Evolutionary conservation across 1,139 yeast genomes (phyloP).

Genomic region (Eremothecium gossypii): DNA sequence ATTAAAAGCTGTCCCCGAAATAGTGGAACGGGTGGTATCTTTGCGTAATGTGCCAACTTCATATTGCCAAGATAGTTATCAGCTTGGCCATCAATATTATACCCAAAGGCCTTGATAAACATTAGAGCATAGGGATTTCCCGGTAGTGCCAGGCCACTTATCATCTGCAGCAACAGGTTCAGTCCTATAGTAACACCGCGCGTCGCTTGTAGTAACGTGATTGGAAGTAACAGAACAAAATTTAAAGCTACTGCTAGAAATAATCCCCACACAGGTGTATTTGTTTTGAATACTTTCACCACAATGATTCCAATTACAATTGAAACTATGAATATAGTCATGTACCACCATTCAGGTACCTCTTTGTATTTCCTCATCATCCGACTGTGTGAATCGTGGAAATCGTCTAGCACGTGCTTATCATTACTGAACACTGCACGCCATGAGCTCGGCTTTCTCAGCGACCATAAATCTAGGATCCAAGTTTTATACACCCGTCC

Average conservation of each 20-base stretch:
- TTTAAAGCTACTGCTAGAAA: conserved; percentile 49
- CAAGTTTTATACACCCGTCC: conserved; percentile 20
- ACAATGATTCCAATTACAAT: conserved; percentile 41
- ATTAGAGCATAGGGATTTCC: conserved; percentile 55
- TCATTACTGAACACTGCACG: conserved; percentile 12
- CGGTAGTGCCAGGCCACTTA: conserved; percentile 55
- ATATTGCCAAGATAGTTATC: conserved; percentile 46
- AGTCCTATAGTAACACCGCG: conserved; percentile 47
- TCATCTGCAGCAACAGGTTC: conserved; percentile 51
- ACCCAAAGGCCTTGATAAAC: conserved; percentile 50
- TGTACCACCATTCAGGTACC: conserved; percentile 56
- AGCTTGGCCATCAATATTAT: conserved; percentile 53
- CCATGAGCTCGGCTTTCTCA: conserved; percentile 25
- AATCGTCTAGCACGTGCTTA: conserved; percentile 24
- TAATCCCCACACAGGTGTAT: conserved; percentile 43
- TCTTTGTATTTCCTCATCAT: conserved; percentile 50
- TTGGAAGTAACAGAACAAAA: conserved; percentile 46
- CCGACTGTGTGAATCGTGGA: conserved; percentile 45
- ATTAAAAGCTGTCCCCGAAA: conserved; percentile 51
- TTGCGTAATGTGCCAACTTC: conserved; percentile 53
- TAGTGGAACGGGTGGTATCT: conserved; percentile 51
- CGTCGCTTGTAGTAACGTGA: conserved; percentile 40
- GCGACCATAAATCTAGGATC: conserved; percentile 26
- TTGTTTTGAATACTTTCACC: conserved; percentile 37
- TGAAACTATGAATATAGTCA: conserved; percentile 40